Evolutionary conservation across 2,329 filamentous ascomycete species (phyloP).

Genomic region (Xylariaceae sp.): DNA sequence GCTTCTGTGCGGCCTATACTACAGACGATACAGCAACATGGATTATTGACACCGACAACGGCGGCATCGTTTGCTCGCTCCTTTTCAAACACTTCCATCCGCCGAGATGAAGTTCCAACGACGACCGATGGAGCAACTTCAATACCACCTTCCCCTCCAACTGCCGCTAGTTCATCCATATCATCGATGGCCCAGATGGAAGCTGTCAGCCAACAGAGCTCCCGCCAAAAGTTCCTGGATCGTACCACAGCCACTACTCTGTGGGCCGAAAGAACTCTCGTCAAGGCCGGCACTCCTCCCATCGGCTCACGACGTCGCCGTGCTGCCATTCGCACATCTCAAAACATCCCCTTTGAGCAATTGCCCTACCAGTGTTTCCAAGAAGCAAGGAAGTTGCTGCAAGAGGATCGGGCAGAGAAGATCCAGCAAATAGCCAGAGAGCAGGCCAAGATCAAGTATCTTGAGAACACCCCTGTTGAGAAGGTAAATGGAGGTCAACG

Average conservation of each 20-base stretch:
- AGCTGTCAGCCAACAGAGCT: constrained; percentile 17
- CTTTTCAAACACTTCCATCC: constrained; percentile 34
- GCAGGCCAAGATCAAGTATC: constrained; percentile 62
- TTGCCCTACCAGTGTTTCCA: constrained; percentile 98
- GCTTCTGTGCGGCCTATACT: constrained; percentile 52
- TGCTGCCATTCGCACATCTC: constrained; percentile 60
- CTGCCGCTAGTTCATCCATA: constrained; percentile 19
- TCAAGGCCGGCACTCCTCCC: constrained; percentile 65
- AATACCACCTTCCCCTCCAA: constrained; percentile 10
- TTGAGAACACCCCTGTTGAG: constrained; percentile 57
- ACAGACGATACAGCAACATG: constrained; percentile 47
- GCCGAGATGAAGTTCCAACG: constrained; percentile 33
- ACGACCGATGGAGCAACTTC: constrained; percentile 17
- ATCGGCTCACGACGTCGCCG: constrained; percentile 83
- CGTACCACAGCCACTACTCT: constrained; percentile 64
- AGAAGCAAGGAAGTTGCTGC: constrained; percentile 81
- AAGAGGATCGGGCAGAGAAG: constrained; percentile 77
- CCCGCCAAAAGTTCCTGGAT: constrained; percentile 49
- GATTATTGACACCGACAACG: constrained; percentile 23
- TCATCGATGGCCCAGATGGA: constrained; percentile 13
- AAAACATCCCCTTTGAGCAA: constrained; percentile 81
- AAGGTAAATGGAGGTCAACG: constrained; percentile 58
- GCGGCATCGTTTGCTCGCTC: constrained; percentile 31
- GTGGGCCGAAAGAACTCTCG: constrained; percentile 62
- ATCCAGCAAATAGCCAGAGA: constrained; percentile 66